Evolutionary conservation across 2,329 filamentous ascomycete species (phyloP), one percentile per base, ranked within the genome.

Genomic region (Dothistroma septosporum): DNA sequence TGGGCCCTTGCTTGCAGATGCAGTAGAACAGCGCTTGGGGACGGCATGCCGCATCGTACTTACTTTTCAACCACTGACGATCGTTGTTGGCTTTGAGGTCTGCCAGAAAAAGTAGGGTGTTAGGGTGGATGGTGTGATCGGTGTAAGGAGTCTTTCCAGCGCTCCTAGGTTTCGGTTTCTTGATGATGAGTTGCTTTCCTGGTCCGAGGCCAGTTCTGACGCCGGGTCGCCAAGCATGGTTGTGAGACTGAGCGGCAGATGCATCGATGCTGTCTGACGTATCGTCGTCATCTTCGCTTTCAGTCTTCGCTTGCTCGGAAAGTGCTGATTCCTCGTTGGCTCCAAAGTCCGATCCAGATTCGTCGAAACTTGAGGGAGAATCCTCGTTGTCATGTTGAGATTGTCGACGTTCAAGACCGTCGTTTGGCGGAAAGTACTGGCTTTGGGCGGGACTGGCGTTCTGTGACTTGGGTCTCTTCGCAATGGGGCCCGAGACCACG

Each of bases 11-110:
- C 35, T 22, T 49, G 11, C 22, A 4, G 11, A 11, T 14, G n/a
- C 12, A 57, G n/a, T 24, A 57, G 55, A 41, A 37, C 21, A 41
- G 32, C 35, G 8, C 32, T 28, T 12, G 33, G 50, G n/a, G 35
- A n/a, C 19, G 33, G 47, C 12, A 52, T 31, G 7, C 24, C 6
- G 35, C 21, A 4, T 19, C 4, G 50, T 12, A 70, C 76, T 71
- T 76, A 86, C 84, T 77, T 76, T 87, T 88, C 61, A 87, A 69
- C 85, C 85, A 87, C 70, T 83, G 76, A 47, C 85, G 78, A 59
- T 87, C 81, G 68, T 88, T 88, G 68, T 87, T 85, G 53, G 77
- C 73, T 48, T 80, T 80, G 61, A 88, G 72, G 59, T 87, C 85
- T 61, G 77, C 72, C 61, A 87, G 73, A 67, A 88, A 88, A 7